Base-by-base conservation (phyloP, 805 yeast genomes). In the Sungouiella thailandica region DNA sequence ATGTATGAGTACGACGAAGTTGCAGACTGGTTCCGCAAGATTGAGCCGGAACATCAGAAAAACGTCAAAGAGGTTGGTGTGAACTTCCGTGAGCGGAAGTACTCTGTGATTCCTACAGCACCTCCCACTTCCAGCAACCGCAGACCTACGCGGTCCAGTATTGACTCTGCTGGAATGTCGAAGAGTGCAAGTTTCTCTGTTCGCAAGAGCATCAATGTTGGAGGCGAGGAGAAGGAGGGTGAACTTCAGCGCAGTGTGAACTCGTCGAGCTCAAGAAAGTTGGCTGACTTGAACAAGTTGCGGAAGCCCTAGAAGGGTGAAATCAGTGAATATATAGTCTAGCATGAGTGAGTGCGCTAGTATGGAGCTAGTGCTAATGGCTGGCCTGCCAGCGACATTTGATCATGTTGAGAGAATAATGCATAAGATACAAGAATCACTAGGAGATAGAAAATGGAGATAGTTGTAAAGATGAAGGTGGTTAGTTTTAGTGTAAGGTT, bases 1-100 rank as follows among this genome's bases (percentile, higher is more conserved):
- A 68, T 89, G 55, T 90, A 81, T 60, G 95, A 88, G 55, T 90
- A 81, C 60, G 83, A 85, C 49, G 96, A 89, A 46, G 60, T 59
- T 2, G 59, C 70, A 25, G 89, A 88, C 54, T 78, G 86, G 81
- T 90, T 90, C 61, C 72, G 65, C 35, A 76, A 83, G 49, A 80
- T 87, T 4, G 74, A 72, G 37, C 62, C 53, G 10, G 76, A 71
- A 26, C 78, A 74, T 44, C 65, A 65, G 42, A 74, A 70, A 58
- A 82, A 75, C 45, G 77, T 82, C 22, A 73, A 74, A 47, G 85
- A 82, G 52, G 79, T 80, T 25, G 86, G 83, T 0, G 77, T 83
- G n/a, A 71, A 78, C 1, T 79, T 71, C 50, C 71, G 74, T 44
- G 87, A 82, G 47, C 61, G 89, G 35, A 76, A 80, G 46, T 83